phyloP scores from a whole-genome alignment of 768 basidiomycete species.

The Crassisporium funariophilum region DNA sequence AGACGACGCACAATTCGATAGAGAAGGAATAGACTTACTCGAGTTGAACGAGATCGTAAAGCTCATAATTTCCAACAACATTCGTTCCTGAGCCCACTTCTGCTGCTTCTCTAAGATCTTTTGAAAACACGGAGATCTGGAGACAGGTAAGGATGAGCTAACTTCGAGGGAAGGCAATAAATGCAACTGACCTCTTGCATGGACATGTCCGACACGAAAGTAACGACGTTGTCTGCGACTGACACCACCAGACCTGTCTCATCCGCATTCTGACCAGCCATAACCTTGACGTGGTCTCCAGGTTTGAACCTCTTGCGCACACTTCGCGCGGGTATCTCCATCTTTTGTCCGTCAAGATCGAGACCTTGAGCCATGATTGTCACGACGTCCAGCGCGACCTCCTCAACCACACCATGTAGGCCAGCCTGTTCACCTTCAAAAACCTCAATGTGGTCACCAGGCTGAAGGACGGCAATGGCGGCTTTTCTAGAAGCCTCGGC shows the following conservation, averaged over 20 bases:
- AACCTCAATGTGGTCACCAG: constrained; percentile 96
- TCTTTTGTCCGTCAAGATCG: constrained; percentile 84
- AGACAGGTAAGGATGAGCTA: constrained; percentile 7
- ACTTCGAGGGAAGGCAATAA: neutral
- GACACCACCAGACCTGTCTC: constrained; percentile 97
- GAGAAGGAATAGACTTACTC: constrained; percentile 65
- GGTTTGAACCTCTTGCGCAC: constrained; percentile 95
- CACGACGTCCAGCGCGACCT: constrained; percentile 85
- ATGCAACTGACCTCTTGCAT: constrained; percentile 76
- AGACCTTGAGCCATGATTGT: constrained; percentile 77
- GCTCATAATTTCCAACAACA: constrained; percentile 88
- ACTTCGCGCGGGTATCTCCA: constrained; percentile 84
- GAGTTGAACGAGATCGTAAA: constrained; percentile 95
- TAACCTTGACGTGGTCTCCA: constrained; percentile 98
- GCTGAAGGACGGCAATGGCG: constrained; percentile 92
- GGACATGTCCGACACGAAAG: constrained; percentile 96
- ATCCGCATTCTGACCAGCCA: constrained; percentile 91
- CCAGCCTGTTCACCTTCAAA: constrained; percentile 97
- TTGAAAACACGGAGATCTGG: constrained; percentile 95
- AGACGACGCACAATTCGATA: neutral
- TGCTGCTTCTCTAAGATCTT: constrained; percentile 95
- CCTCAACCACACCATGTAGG: constrained; percentile 89
- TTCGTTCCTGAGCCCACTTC: constrained; percentile 94
- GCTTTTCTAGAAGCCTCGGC: constrained; percentile 91
- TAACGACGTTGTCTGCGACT: constrained; percentile 87